Conservation (phyloP, 2,329 filamentous ascomycete species). For the Trichothecium sympodiale region DNA sequence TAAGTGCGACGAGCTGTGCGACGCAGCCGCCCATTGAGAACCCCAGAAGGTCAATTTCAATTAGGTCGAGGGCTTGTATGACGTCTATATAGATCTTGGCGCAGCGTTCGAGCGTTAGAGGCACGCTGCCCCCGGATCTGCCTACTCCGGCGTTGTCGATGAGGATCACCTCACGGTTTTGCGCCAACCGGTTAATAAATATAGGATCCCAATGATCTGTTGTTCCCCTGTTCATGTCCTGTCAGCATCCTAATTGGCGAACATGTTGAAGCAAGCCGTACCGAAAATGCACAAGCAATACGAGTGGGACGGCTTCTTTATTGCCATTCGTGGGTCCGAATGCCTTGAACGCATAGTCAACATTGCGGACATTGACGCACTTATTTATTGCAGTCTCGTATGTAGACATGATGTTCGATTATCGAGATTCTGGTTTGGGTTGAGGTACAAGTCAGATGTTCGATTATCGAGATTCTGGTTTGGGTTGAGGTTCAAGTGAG, state of each 20-base stretch:
- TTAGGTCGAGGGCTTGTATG: slow-evolving; percentile 23
- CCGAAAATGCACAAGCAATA: slow-evolving; percentile 20
- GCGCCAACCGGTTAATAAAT: slow-evolving; percentile 31
- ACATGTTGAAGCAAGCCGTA: slow-evolving; percentile 7
- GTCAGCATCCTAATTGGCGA: too few relatives aligned
- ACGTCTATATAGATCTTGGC: slow-evolving; percentile 22
- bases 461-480: too few relatives aligned
- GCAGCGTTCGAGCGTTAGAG: slow-evolving; percentile 18
- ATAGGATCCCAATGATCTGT: slow-evolving; percentile 31
- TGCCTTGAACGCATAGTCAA: slow-evolving; percentile 20
- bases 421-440: not conserved
- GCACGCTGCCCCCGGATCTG: slow-evolving; percentile 28
- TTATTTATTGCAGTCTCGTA: slow-evolving; percentile 16
- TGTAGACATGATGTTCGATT: slow-evolving; percentile 13
- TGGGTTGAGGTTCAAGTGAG: too few relatives aligned
- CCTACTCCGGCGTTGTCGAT: slow-evolving; percentile 38
- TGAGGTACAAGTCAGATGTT: too few relatives aligned
- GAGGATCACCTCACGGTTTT: slow-evolving; percentile 28
- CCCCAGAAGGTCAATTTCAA: slow-evolving; percentile 31
- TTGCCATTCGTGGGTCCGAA: slow-evolving; percentile 16
- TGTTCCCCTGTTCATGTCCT: slow-evolving; percentile 16
- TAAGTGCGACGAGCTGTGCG: slow-evolving; percentile 32
- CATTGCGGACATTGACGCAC: slow-evolving; percentile 17
- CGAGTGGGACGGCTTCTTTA: slow-evolving; percentile 13
- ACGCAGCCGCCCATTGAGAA: slow-evolving; percentile 38